Conservation (phyloP, 2,329 filamentous ascomycete genomes). For the Claviceps humidiphila region DNA sequence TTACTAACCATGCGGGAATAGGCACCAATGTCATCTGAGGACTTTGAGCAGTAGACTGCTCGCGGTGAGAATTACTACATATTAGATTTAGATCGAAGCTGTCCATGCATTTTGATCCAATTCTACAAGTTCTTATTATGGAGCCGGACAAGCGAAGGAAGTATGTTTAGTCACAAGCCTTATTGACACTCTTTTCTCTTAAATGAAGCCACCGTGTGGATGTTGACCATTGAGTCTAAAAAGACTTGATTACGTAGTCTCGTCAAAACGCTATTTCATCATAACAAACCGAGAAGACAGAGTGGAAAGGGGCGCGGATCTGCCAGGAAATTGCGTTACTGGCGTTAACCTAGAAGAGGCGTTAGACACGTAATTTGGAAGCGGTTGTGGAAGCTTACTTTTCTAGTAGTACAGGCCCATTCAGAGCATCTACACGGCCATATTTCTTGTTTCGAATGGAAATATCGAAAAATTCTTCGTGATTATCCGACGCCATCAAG, state of each 20-base stretch:
- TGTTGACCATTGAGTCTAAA: not conserved
- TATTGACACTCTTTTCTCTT: not conserved
- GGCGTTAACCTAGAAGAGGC: conserved; percentile 43
- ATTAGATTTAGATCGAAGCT: not conserved
- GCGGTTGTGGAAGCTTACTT: conserved; percentile 47
- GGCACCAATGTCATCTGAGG: conserved; percentile 32
- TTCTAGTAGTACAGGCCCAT: conserved; percentile 79
- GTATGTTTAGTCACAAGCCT: not conserved
- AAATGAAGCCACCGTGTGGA: not conserved
- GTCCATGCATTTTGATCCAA: not conserved
- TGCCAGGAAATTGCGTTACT: conserved; percentile 43
- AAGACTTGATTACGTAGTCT: not conserved
- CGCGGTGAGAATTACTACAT: not conserved
- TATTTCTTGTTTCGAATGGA: conserved; percentile 86
- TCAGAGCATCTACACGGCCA: conserved; percentile 79
- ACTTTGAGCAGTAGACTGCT: conserved; percentile 25
- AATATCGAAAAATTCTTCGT: conserved; percentile 95
- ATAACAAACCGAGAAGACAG: conserved; percentile 67
- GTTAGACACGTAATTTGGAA: conserved; percentile 12
- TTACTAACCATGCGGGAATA: conserved; percentile 8
- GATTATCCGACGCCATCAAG: conserved; percentile 74
- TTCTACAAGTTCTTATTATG: not conserved
- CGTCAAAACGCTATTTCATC: conserved; percentile 20
- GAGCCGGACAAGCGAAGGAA: conserved; percentile 9
- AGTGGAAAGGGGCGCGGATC: conserved; percentile 52